These are phyloP conservation scores for Plasmodium vivax DNA, from an alignment of 169 alveolate genomes.

Conservation along the genomic window DNA sequence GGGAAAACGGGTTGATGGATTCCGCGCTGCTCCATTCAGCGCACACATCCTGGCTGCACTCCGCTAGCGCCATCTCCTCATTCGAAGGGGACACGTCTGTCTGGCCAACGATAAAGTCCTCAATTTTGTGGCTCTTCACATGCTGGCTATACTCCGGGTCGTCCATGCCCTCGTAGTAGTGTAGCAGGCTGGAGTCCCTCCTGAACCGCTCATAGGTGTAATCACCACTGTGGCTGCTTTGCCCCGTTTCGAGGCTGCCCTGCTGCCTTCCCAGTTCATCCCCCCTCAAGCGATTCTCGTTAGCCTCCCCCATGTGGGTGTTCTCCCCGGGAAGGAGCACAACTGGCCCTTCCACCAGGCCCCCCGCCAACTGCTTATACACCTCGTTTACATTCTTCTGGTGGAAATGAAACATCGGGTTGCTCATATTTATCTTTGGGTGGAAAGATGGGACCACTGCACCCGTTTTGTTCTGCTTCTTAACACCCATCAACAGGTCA, in stretches of 20 bases:
- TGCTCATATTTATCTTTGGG: constrained; percentile 69
- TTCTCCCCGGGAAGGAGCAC: not conserved
- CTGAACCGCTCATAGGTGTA: not conserved
- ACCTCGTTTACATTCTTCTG: constrained; percentile 35
- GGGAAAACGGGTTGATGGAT: not conserved
- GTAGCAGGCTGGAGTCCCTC: constrained; percentile 2
- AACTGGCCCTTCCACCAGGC: constrained; percentile 7
- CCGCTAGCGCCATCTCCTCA: not conserved
- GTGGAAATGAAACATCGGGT: constrained; percentile 21
- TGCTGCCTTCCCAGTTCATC: not conserved
- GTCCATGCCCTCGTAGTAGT: constrained; percentile 3
- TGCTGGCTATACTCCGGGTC: not conserved
- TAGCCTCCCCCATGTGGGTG: not conserved
- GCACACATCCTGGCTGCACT: not conserved
- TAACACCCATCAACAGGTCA: not conserved
- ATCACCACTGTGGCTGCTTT: not conserved
- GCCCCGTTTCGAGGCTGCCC: constrained; percentile 5
- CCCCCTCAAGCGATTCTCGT: not conserved
- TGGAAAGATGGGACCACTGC: constrained; percentile 52
- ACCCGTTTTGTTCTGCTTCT: not conserved
- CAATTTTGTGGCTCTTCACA: not conserved
- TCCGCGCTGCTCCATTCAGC: not conserved
- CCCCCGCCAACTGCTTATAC: constrained; percentile 49
- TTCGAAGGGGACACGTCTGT: not conserved
- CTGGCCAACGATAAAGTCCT: not conserved